phyloP scores from a whole-genome alignment of 139 green algal species.

The Pseudopediastrum boryanum region DNA sequence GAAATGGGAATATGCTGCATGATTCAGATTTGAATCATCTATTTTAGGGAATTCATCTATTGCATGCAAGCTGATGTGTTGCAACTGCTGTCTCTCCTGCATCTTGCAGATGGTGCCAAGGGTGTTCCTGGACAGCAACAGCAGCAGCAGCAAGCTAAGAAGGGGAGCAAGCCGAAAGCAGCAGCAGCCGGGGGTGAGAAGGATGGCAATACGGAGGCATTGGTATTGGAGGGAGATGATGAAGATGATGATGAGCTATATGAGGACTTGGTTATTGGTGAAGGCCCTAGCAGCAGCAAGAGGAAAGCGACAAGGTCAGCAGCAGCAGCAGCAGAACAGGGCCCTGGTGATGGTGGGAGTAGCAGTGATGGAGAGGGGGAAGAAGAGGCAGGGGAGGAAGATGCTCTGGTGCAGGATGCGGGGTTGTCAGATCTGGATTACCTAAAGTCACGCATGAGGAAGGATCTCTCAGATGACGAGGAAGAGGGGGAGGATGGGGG shows the following conservation, averaged over 20 bases:
- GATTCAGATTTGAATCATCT: too few species aligned
- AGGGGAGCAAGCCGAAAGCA: too few species aligned
- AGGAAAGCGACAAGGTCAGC: constrained; percentile 2
- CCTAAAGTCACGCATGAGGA: constrained; percentile 71
- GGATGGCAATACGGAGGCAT: constrained; percentile 12
- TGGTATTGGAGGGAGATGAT: constrained; percentile 9
- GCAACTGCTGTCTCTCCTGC: too few species aligned
- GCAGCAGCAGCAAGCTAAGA: too few species aligned
- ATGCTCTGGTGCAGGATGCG: constrained; percentile 46
- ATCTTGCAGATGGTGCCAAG: too few species aligned
- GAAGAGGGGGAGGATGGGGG: constrained; percentile 25
- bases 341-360: not conserved
- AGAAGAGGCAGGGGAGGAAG: constrained; percentile 29
- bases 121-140: too few species aligned
- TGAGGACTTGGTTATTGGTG: constrained; percentile 7
- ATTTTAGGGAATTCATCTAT: too few species aligned
- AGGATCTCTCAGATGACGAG: constrained; percentile 60
- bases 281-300: not conserved
- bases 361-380: constrained; percentile 21
- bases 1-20: too few species aligned
- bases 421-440: constrained; percentile 90
- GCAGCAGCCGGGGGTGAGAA: not conserved
- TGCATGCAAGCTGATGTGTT: too few species aligned
- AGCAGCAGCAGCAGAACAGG: not conserved
- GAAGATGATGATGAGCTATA: constrained; percentile 37